A percentile compares a stretch with the other conserved stretches of the same genome.
Conservation (phyloP, 352 stramenopile species). For the Globisporangium polare region DNA sequence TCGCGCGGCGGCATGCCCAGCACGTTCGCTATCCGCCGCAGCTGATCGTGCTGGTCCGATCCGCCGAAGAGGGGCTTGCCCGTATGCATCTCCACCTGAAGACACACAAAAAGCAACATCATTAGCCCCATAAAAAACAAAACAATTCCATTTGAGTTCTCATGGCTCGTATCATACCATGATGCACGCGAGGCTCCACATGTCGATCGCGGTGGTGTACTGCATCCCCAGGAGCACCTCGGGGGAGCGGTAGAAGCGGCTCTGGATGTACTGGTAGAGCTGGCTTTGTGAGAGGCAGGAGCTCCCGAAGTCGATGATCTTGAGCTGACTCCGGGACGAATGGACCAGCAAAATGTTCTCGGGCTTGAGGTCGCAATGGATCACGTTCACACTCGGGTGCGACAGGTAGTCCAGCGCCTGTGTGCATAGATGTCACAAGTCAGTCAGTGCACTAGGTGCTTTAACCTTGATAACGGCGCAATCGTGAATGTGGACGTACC, state of each 20-base stretch:
- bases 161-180: slow-evolving; percentile 23
- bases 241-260: slow-evolving; percentile 94
- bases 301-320: slow-evolving; percentile 99
- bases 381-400: slow-evolving; percentile 92
- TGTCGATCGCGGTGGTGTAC: slow-evolving; percentile 84
- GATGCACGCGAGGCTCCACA: slow-evolving; percentile 89
- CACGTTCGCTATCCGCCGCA: slow-evolving; percentile 95
- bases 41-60: slow-evolving; percentile 95
- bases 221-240: slow-evolving; percentile 84
- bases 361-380: slow-evolving; percentile 99
- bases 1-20: slow-evolving; percentile 92
- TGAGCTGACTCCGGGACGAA: slow-evolving; percentile 94
- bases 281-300: slow-evolving; percentile 94
- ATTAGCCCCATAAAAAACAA: neutral
- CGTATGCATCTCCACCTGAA: slow-evolving; percentile 94
- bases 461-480: no score
- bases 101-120: neutral
- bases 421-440: neutral
- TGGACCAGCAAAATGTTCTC: slow-evolving; percentile 98
- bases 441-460: neutral
- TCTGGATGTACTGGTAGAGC: slow-evolving; percentile 98
- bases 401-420: slow-evolving; percentile 85
- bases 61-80: slow-evolving; percentile 97
- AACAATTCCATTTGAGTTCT: neutral
- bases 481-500: no score